A percentile compares a stretch with the other conserved stretches of the same genome.
phyloP scores from a whole-genome alignment of 1,284 basidiomycete species.

The Leccinum angustisporum region DNA sequence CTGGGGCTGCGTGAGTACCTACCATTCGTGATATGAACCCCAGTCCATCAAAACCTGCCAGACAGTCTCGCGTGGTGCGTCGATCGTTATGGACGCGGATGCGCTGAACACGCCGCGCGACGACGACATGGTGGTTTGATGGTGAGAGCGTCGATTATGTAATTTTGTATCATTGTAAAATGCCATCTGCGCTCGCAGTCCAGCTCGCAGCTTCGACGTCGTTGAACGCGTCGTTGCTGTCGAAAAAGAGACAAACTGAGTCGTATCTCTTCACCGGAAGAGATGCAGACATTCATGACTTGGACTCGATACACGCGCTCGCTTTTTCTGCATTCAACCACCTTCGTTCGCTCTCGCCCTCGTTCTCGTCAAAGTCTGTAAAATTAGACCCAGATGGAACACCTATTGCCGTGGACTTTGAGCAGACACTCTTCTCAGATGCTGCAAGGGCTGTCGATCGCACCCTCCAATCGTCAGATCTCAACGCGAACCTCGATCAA shows the following conservation, averaged over 20 bases:
- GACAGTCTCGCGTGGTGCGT: conserved; percentile 36
- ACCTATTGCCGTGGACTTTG: conserved; percentile 50
- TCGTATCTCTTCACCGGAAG: conserved; percentile 87
- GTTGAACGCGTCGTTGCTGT: conserved; percentile 75
- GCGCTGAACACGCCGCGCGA: conserved; percentile 27
- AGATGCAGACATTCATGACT: conserved; percentile 81
- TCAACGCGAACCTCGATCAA: conserved; percentile 60
- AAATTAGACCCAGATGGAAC: conserved; percentile 18
- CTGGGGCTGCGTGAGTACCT: not conserved
- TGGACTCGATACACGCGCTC: conserved; percentile 85
- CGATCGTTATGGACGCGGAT: conserved; percentile 30
- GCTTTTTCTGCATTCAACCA: conserved; percentile 83
- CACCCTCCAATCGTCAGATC: conserved; percentile 72
- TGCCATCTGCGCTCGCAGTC: conserved; percentile 78
- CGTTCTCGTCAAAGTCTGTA: conserved; percentile 37
- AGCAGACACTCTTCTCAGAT: conserved; percentile 83
- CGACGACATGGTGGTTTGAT: conserved; percentile 9
- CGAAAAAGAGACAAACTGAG: conserved; percentile 54
- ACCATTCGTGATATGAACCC: conserved; percentile 35
- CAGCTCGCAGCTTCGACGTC: conserved; percentile 85
- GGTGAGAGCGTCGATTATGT: conserved; percentile 9
- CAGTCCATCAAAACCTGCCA: conserved; percentile 39
- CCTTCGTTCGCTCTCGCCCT: conserved; percentile 63
- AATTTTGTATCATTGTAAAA: conserved; percentile 2
- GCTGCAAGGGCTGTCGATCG: conserved; percentile 76